phyloP scores from a whole-genome alignment of 2,329 filamentous ascomycete genomes.

The Cladosporium colombiae region DNA sequence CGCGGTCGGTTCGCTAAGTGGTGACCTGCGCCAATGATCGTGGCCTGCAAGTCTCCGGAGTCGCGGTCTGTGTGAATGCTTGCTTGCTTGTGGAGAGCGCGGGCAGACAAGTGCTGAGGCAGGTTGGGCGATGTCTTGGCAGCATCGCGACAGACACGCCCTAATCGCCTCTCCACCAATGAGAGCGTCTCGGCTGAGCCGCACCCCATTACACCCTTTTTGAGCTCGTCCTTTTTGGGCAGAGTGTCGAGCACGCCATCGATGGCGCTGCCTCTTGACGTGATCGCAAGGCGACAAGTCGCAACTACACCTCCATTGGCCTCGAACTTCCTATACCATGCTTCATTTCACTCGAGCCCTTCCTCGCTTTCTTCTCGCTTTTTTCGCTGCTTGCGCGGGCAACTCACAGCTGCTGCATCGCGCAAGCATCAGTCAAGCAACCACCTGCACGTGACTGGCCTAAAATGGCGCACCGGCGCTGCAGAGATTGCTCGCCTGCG shows the following conservation, averaged over 20 bases:
- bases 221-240: not conserved
- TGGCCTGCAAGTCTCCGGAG: not conserved
- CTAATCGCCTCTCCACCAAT: not conserved
- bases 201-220: not conserved
- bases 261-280: constrained; percentile 5
- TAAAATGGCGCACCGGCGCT: not conserved
- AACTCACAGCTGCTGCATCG: not conserved
- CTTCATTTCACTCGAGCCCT: not conserved
- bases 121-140: not conserved
- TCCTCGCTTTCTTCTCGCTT: not conserved
- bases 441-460: not conserved
- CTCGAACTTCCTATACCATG: not conserved
- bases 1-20: not conserved
- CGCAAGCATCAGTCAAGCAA: not conserved
- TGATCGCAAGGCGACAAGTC: constrained; percentile 1
- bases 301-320: not conserved
- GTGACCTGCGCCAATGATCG: not conserved
- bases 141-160: not conserved
- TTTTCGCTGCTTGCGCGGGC: not conserved
- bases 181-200: not conserved
- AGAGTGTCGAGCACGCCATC: constrained; percentile 6
- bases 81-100: constrained; percentile 1
- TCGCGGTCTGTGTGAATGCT: not conserved
- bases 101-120: not conserved
- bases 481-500: constrained; percentile 6